Evolutionary conservation across 1,139 yeast species (phyloP).

Genomic region (Zygoascus hellenicus): DNA sequence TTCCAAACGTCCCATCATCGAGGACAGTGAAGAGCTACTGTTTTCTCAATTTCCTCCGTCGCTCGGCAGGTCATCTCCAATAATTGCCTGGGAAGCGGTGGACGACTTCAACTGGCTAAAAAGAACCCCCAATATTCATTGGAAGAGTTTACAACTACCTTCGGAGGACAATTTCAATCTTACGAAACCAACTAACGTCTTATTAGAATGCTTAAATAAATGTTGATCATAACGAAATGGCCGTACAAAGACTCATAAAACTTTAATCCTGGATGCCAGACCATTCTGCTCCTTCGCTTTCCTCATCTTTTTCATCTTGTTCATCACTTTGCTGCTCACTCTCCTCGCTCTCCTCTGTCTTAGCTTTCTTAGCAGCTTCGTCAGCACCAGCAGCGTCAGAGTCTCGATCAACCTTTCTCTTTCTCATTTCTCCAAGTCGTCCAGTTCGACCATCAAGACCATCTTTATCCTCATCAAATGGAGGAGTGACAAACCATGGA

Average conservation of each 20-base stretch:
- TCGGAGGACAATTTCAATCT: background rate
- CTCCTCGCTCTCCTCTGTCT: constrained; percentile 20
- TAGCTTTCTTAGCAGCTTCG: constrained; percentile 9
- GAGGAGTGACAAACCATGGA: constrained; percentile 97
- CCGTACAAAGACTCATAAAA: constrained; percentile 2
- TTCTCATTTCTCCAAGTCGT: constrained; percentile 26
- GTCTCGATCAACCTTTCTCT: constrained; percentile 18
- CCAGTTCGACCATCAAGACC: constrained; percentile 22
- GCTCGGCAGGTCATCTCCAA: background rate
- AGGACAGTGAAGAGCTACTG: constrained; percentile 21
- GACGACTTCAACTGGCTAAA: constrained; percentile 32
- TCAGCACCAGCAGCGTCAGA: constrained; percentile 22
- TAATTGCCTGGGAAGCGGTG: constrained; percentile 19
- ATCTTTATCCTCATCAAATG: constrained; percentile 41
- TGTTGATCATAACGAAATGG: constrained; percentile 8
- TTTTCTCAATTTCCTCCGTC: constrained; percentile 23
- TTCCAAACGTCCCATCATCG: constrained; percentile 30
- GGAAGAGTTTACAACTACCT: constrained; percentile 14
- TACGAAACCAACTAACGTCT: constrained; percentile 2
- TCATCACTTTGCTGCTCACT: constrained; percentile 15
- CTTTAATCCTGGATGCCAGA: constrained; percentile 19
- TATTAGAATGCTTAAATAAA: constrained; percentile 9
- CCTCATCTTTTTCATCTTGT: constrained; percentile 15
- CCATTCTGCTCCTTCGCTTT: constrained; percentile 21
- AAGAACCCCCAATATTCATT: constrained; percentile 21